Percentiles rank a stretch among this genome's conserved stretches.
These are phyloP conservation scores for Thielaviopsis euricoi DNA, from an alignment of 2,329 filamentous ascomycete genomes.

Conservation along the genomic window DNA sequence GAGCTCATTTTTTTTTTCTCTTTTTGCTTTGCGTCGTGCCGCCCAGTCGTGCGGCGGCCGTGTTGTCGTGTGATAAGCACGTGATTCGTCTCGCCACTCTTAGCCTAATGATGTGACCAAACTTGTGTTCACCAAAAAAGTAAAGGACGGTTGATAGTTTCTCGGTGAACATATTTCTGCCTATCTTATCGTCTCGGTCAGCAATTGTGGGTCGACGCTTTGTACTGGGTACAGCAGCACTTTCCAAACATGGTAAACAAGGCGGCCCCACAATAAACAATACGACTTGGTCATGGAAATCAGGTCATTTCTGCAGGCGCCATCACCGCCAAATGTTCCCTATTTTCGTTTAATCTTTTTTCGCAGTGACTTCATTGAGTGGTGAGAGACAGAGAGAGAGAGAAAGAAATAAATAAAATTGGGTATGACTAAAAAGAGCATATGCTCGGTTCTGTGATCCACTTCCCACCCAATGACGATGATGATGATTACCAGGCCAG, in stretches of 20 bases:
- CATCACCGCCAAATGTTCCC: too few relatives aligned
- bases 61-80: too few relatives aligned
- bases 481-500: neutral
- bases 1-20: too few relatives aligned
- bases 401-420: neutral
- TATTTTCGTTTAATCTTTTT: too few relatives aligned
- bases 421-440: neutral
- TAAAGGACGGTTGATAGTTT: neutral
- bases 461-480: neutral
- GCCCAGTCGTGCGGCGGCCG: too few relatives aligned
- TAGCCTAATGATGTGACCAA: too few relatives aligned
- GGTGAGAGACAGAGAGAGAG: too few relatives aligned
- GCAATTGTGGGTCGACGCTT: neutral
- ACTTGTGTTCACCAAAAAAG: neutral
- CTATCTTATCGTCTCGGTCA: slow-evolving; percentile 1
- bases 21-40: too few relatives aligned
- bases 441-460: neutral
- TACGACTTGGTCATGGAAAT: neutral
- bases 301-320: neutral
- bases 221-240: too few relatives aligned
- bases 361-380: too few relatives aligned
- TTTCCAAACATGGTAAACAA: neutral
- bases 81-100: too few relatives aligned
- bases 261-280: neutral
- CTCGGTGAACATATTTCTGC: neutral